A percentile compares a stretch with the other conserved stretches of the same genome.
These are phyloP conservation scores for Penicillium coffeae DNA, from an alignment of 495 filamentous ascomycete species.

Conservation along the genomic window DNA sequence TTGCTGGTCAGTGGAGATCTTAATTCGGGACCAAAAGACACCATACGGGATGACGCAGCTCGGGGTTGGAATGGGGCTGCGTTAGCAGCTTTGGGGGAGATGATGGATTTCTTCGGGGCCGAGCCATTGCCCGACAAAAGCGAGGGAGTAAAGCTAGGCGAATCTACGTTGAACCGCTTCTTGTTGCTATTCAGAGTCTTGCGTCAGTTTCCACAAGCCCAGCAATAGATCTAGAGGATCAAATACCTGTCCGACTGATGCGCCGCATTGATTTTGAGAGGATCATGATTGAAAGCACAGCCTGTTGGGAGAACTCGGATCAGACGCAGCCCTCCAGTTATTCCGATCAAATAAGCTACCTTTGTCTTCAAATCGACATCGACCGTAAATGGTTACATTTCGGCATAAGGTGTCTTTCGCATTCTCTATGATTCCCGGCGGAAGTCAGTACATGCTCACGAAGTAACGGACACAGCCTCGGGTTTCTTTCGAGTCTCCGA, in stretches of 20 bases:
- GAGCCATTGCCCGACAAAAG: constrained; percentile 48
- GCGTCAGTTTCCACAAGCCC: not conserved
- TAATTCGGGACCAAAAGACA: constrained; percentile 3
- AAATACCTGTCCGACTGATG: constrained; percentile 57
- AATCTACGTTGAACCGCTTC: constrained; percentile 91
- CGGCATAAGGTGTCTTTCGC: constrained; percentile 86
- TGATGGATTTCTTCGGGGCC: constrained; percentile 57
- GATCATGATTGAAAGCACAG: constrained; percentile 88
- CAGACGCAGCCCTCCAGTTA: constrained; percentile 19
- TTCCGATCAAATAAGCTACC: constrained; percentile 31
- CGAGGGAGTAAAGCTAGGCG: constrained; percentile 87
- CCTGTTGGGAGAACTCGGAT: constrained; percentile 42
- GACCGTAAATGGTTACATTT: constrained; percentile 90
- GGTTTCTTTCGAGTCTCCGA: not conserved
- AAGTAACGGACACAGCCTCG: constrained; percentile 4
- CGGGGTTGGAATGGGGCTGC: constrained; percentile 90
- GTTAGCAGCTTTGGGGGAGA: constrained; percentile 82
- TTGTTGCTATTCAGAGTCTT: constrained; percentile 44
- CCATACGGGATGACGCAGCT: constrained; percentile 40
- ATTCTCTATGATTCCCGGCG: constrained; percentile 44
- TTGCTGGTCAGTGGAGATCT: constrained; percentile 25
- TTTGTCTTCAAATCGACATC: constrained; percentile 88
- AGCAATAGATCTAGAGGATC: not conserved
- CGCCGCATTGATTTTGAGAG: constrained; percentile 50
- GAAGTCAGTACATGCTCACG: not conserved